These are phyloP conservation scores for Globisporangium cystogenes DNA, from an alignment of 352 stramenopile genomes.

Conservation along the genomic window DNA sequence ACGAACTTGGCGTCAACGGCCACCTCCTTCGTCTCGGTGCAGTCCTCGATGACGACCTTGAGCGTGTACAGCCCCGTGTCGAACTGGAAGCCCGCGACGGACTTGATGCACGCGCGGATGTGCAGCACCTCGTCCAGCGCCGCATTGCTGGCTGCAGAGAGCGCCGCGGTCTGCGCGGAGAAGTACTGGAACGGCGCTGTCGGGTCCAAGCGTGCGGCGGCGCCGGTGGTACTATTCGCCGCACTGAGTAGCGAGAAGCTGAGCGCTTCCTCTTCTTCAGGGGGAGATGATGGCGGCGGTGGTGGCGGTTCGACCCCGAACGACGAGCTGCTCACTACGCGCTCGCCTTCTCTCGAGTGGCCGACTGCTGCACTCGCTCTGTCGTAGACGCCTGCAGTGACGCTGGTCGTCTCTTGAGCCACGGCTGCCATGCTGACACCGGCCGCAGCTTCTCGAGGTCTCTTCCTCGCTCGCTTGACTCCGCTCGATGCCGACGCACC, in stretches of 20 bases:
- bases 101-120: constrained; percentile 77
- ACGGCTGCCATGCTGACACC: background rate
- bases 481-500: background rate
- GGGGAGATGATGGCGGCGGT: background rate
- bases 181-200: constrained; percentile 54
- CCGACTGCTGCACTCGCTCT: background rate
- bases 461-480: constrained; percentile 19
- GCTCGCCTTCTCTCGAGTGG: background rate
- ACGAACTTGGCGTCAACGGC: constrained; percentile 54
- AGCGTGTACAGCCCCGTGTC: constrained; percentile 63
- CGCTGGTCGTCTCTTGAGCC: background rate
- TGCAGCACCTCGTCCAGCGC: constrained; percentile 26
- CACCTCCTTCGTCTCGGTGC: constrained; percentile 46
- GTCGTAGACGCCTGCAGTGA: background rate
- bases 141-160: constrained; percentile 11
- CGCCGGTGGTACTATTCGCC: background rate
- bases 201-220: constrained; percentile 10
- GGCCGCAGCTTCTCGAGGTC: constrained; percentile 18
- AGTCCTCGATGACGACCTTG: constrained; percentile 73
- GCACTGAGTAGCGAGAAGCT: constrained; percentile 12
- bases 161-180: constrained; percentile 13
- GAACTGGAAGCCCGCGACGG: constrained; percentile 78
- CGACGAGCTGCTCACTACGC: background rate
- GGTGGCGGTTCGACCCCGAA: background rate
- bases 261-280: constrained; percentile 2